Evolutionary conservation across 139 green algal species (phyloP).

Genomic region (Chlorella sorokiniana): DNA sequence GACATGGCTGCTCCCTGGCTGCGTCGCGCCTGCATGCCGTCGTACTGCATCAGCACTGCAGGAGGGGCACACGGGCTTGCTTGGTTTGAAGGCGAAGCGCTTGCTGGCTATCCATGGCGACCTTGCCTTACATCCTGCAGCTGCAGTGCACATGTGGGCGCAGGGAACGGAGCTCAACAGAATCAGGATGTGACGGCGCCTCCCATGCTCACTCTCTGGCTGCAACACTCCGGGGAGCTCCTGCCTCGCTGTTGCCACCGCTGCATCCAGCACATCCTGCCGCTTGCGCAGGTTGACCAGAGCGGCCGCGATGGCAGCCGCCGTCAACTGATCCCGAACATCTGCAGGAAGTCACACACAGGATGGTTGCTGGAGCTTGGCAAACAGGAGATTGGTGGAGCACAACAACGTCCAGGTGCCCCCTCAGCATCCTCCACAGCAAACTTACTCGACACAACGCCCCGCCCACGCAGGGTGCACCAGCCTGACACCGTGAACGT

Average conservation of each 20-base stretch:
- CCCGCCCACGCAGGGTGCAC: not conserved
- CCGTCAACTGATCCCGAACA: not conserved
- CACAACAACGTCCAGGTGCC: too few relatives aligned
- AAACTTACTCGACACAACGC: not conserved
- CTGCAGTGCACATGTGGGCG: not conserved
- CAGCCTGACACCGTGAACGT: not conserved
- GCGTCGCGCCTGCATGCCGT: not conserved
- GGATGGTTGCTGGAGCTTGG: not conserved
- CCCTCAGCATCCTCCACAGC: too few relatives aligned
- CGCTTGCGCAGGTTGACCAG: constrained; percentile 1
- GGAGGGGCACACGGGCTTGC: not conserved
- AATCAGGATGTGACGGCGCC: too few relatives aligned
- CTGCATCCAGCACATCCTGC: not conserved
- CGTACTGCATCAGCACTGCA: constrained; percentile 12
- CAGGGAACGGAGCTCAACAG: not conserved
- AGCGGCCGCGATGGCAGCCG: constrained; percentile 1
- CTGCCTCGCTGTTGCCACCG: not conserved
- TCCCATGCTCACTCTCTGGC: not conserved
- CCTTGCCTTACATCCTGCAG: not conserved
- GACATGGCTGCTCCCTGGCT: not conserved
- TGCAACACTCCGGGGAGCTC: not conserved
- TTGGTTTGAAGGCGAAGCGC: too few relatives aligned
- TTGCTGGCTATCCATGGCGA: too few relatives aligned
- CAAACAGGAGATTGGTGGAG: not conserved
- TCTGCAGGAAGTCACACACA: too few relatives aligned